A percentile compares a stretch with the other conserved stretches of the same genome.
Evolutionary conservation across 1,284 basidiomycete genomes (phyloP).

Genomic region (Pseudozyma sp.): DNA sequence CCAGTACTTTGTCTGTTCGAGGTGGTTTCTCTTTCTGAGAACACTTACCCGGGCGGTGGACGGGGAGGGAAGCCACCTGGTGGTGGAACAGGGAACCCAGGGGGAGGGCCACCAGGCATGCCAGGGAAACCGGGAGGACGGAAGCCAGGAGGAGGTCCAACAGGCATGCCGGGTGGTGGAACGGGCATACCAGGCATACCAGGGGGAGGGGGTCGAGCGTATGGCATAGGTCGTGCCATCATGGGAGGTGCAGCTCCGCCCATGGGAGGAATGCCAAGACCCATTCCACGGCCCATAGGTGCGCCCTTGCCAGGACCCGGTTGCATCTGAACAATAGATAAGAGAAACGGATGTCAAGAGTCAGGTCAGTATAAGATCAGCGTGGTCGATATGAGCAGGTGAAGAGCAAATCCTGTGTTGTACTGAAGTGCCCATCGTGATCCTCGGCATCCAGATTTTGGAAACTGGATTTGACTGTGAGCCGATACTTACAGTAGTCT

Average conservation of each 20-base stretch:
- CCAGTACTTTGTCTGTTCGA: background rate
- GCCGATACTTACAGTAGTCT: constrained; percentile 74
- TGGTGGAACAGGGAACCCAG: constrained; percentile 38
- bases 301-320: constrained; percentile 92
- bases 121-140: constrained; percentile 59
- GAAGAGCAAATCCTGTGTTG: no score
- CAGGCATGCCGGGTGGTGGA: constrained; percentile 68
- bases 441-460: background rate
- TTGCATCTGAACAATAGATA: constrained; percentile 73
- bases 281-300: constrained; percentile 96
- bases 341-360: background rate
- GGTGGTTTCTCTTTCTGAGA: background rate
- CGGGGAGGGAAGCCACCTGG: constrained; percentile 41
- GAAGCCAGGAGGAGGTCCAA: constrained; percentile 62
- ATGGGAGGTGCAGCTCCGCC: constrained; percentile 71
- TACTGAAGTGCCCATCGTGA: no score
- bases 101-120: constrained; percentile 43
- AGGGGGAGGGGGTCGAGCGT: constrained; percentile 71
- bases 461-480: no score
- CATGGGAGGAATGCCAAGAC: constrained; percentile 82
- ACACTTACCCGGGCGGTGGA: constrained; percentile 43
- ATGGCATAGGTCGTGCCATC: constrained; percentile 47
- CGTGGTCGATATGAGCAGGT: no score
- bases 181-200: constrained; percentile 77
- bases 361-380: constrained; percentile 1